A percentile compares a stretch with the other conserved stretches of the same genome.
Evolutionary conservation across 1,284 basidiomycete genomes (phyloP).

Genomic region (Cyathus pygmaeus): DNA sequence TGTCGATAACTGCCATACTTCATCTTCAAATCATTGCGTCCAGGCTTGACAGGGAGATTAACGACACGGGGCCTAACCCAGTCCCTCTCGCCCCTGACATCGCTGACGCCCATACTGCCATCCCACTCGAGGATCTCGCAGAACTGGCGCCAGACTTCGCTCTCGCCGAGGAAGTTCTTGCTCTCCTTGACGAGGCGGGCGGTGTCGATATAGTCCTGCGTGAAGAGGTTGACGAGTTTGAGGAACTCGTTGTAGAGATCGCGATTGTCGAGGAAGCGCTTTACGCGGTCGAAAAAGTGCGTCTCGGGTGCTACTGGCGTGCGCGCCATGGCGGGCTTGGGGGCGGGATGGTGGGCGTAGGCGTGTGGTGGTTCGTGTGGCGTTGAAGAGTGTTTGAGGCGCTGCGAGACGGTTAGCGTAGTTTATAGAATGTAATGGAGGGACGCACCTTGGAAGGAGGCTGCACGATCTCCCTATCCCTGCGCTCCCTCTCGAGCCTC

Average conservation of each 20-base stretch:
- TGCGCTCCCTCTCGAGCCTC: no score
- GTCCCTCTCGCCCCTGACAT: constrained; percentile 55
- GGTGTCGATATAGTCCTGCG: constrained; percentile 93
- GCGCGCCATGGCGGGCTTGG: constrained; percentile 38
- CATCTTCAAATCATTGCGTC: constrained; percentile 66
- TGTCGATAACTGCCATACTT: constrained; percentile 90
- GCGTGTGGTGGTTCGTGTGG: constrained; percentile 34
- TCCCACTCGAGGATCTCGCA: constrained; percentile 94
- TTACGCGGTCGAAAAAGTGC: constrained; percentile 94
- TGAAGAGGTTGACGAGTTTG: constrained; percentile 94
- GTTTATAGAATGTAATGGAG: constrained; percentile 1
- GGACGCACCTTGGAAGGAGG: constrained; percentile 31
- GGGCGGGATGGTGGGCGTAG: constrained; percentile 40
- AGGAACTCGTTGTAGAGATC: constrained; percentile 96
- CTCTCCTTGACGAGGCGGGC: constrained; percentile 80
- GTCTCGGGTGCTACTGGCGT: constrained; percentile 72
- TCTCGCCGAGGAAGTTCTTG: constrained; percentile 71
- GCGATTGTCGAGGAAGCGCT: constrained; percentile 87
- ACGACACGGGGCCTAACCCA: constrained; percentile 56
- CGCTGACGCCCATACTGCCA: constrained; percentile 68
- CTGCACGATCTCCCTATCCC: neutral
- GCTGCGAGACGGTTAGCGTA: constrained; percentile 33
- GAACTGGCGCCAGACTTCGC: constrained; percentile 86
- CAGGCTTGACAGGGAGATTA: constrained; percentile 59
- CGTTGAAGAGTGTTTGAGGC: constrained; percentile 44